phyloP scores from a whole-genome alignment of 192 early-diverging fungal species.

The Backusella circina region DNA sequence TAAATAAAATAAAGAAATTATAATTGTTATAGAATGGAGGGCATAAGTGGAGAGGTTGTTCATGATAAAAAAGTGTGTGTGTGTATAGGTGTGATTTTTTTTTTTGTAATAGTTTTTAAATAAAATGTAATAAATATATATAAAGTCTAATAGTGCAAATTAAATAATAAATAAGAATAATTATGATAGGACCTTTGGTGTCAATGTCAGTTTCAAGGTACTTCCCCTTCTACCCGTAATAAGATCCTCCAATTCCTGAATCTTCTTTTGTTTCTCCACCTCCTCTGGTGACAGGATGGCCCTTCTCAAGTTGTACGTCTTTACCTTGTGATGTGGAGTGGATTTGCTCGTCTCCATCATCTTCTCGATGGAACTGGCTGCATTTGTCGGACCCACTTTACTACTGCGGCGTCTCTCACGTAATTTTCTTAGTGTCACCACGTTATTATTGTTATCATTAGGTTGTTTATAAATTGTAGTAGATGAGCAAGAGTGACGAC shows the following conservation, averaged over 20 bases:
- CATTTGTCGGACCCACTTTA: background rate
- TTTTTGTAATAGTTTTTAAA: background rate
- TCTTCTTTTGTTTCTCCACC: constrained; percentile 11
- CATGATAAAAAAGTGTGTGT: background rate
- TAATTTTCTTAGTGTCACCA: constrained; percentile 6
- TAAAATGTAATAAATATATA: no score
- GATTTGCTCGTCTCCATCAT: constrained; percentile 13
- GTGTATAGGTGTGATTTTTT: background rate
- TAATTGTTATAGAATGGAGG: background rate
- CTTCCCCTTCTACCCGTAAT: constrained; percentile 29
- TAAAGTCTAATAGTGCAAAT: background rate
- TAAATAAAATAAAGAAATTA: background rate
- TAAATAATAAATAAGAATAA: background rate
- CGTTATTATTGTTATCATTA: background rate
- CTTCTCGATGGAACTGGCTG: background rate
- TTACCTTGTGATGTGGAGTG: constrained; percentile 17
- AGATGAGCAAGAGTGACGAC: constrained; percentile 16
- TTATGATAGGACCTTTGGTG: constrained; percentile 22
- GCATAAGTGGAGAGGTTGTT: background rate
- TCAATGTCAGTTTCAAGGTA: constrained; percentile 31
- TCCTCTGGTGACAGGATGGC: background rate
- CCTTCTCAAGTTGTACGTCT: constrained; percentile 22
- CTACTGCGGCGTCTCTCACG: constrained; percentile 8
- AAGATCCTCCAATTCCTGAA: constrained; percentile 25
- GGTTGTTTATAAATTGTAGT: background rate